Base-by-base conservation (phyloP, 768 basidiomycete genomes). In the Calocera cornea region DNA sequence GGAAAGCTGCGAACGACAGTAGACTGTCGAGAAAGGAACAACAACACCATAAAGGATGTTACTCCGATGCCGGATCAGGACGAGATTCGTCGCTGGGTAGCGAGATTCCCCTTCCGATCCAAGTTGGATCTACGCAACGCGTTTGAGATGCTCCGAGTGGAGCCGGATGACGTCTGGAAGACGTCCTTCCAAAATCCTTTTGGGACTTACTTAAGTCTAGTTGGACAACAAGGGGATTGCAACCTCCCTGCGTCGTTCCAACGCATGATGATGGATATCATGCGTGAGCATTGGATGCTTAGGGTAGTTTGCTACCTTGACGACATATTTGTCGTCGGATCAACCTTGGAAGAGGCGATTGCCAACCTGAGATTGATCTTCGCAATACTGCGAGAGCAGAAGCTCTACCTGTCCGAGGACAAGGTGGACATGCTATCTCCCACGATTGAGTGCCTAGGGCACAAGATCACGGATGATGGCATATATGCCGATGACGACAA, bases 211-310 rank as follows among this genome's bases (percentile, higher is more conserved):
- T 34, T 78, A 0, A 80, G 79, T 27, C 67, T 72, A 1, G 77
- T 79, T 1, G 78, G 80, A 76, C 82, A 79, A 66, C 77, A 79
- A 47, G 80, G 80, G 0, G 77, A 83, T 65, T 80, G 79, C 54
- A 83, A 83, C 68, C 77, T 78, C 0, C 80, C 79, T 0, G 73
- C 79, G 0, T 84, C 81, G 0, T 84, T 81, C 65, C 82, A 84
- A 65, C 41, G 75, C 0, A 69, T 83, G 0, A 81, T 83, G 78
- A 81, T 74, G 0, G 33, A 67, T 1, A 74, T 82, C n/a, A 80
- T 83, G 54, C 68, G 74, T 0, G 75, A 79, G 0, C 64, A 71
- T 19, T 77, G 83, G 1, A 79, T 80, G 0, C 27, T 44, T 10
- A 81, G 79, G 66, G 34, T 82, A 8, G 77, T 82, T 50, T 75